These are phyloP conservation scores for Salix viminalis DNA, from an alignment of 345 rosid genomes.

Conservation along the genomic window DNA sequence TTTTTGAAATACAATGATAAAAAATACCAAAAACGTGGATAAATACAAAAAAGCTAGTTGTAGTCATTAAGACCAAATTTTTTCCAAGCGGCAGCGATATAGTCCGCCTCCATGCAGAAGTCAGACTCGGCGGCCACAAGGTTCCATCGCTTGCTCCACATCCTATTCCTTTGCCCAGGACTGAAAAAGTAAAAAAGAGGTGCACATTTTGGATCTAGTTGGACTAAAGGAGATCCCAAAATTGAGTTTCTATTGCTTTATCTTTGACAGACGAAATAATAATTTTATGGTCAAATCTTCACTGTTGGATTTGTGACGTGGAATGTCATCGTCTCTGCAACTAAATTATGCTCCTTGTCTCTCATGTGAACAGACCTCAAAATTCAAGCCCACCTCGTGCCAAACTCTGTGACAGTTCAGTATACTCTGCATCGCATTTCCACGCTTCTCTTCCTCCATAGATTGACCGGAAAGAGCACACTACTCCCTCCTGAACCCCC, in stretches of 20 bases:
- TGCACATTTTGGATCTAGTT: not conserved
- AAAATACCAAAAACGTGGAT: too few species aligned
- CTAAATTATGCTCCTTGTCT: not conserved
- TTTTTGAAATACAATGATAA: too few species aligned
- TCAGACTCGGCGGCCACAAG: slow-evolving; percentile 21
- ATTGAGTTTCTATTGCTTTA: not conserved
- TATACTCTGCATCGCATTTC: slow-evolving; percentile 8
- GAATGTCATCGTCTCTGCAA: not conserved
- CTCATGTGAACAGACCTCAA: slow-evolving; percentile 18
- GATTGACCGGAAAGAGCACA: not conserved
- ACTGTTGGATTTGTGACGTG: not conserved
- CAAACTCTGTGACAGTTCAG: not conserved
- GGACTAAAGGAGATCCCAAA: too few species aligned
- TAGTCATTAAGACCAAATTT: not conserved
- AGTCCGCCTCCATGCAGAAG: not conserved
- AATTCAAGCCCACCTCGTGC: slow-evolving; percentile 33
- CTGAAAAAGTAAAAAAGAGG: not conserved
- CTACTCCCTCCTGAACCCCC: not conserved
- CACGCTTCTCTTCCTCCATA: slow-evolving; percentile 4
- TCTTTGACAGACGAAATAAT: too few species aligned
- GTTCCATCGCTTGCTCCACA: not conserved
- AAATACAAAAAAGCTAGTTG: too few species aligned
- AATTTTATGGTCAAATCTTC: not conserved
- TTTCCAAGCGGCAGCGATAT: not conserved
- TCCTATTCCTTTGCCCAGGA: too few species aligned